Conservation (phyloP, 2,329 filamentous ascomycete species). For the Colletotrichum costaricense region DNA sequence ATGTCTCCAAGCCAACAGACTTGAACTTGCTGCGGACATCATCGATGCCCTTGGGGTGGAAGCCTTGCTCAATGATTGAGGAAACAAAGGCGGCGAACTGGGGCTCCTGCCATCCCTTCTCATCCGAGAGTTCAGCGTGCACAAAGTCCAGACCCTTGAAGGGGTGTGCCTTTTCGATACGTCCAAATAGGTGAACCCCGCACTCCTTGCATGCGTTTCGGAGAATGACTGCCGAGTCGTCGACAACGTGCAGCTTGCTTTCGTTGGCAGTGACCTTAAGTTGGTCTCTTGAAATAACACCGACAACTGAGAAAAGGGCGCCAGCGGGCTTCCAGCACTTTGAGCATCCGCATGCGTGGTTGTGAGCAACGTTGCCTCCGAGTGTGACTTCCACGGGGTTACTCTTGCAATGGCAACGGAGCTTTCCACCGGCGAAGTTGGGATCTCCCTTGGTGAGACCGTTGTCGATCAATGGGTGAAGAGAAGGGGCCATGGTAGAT, state of each 20-base stretch:
- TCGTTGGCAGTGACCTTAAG: constrained; percentile 67
- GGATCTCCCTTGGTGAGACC: constrained; percentile 67
- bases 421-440: constrained; percentile 68
- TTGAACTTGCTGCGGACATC: constrained; percentile 65
- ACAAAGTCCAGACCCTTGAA: constrained; percentile 79
- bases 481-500: constrained; percentile 50
- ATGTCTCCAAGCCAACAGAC: constrained; percentile 67
- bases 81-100: constrained; percentile 78
- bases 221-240: constrained; percentile 67
- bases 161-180: constrained; percentile 72
- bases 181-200: constrained; percentile 71
- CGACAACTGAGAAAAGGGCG: constrained; percentile 73
- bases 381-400: constrained; percentile 69
- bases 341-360: constrained; percentile 78
- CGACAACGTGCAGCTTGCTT: constrained; percentile 67
- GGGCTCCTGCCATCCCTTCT: constrained; percentile 77
- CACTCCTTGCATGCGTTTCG: constrained; percentile 71
- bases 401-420: constrained; percentile 69
- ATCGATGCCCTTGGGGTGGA: constrained; percentile 64
- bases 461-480: constrained; percentile 73
- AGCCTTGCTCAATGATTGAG: constrained; percentile 76
- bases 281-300: constrained; percentile 67
- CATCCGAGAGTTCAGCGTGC: constrained; percentile 69
- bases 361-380: constrained; percentile 70
- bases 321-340: constrained; percentile 78